Evolutionary conservation across 352 stramenopile species (phyloP).

Genomic region (Phytophthora ramorum): DNA sequence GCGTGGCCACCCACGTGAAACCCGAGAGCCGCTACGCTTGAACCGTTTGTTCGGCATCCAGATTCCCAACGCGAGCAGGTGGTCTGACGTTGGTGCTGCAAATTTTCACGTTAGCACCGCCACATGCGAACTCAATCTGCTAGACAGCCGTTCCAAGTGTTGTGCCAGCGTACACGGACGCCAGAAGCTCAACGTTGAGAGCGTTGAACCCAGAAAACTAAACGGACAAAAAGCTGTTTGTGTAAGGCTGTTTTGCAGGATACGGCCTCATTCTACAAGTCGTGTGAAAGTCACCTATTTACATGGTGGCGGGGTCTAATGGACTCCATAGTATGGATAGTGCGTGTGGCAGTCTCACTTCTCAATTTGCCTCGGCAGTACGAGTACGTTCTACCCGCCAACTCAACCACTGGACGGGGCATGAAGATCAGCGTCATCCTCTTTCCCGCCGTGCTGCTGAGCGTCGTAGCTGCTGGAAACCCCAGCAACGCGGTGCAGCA

Average conservation of each 20-base stretch:
- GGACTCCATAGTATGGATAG: not conserved
- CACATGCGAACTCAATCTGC: constrained; percentile 8
- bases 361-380: constrained; percentile 26
- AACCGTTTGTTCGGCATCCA: constrained; percentile 11
- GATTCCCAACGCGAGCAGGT: constrained; percentile 2
- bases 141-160: constrained; percentile 18
- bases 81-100: constrained; percentile 6
- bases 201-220: constrained; percentile 1
- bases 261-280: constrained; percentile 12
- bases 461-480: constrained; percentile 16
- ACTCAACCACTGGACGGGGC: constrained; percentile 8
- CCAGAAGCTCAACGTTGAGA: constrained; percentile 1
- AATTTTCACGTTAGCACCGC: constrained; percentile 18
- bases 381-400: constrained; percentile 15
- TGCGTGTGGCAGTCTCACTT: constrained; percentile 16
- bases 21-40: constrained; percentile 1
- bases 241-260: constrained; percentile 19
- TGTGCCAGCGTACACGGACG: constrained; percentile 1
- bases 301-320: too few relatives aligned
- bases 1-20: not conserved
- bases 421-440: constrained; percentile 33
- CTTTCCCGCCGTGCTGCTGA: constrained; percentile 20
- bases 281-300: not conserved
- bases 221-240: constrained; percentile 24
- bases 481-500: constrained; percentile 11